A percentile compares a stretch with the other conserved stretches of the same genome.
phyloP scores from a whole-genome alignment of 768 basidiomycete genomes.

The Auriculariales sp. region DNA sequence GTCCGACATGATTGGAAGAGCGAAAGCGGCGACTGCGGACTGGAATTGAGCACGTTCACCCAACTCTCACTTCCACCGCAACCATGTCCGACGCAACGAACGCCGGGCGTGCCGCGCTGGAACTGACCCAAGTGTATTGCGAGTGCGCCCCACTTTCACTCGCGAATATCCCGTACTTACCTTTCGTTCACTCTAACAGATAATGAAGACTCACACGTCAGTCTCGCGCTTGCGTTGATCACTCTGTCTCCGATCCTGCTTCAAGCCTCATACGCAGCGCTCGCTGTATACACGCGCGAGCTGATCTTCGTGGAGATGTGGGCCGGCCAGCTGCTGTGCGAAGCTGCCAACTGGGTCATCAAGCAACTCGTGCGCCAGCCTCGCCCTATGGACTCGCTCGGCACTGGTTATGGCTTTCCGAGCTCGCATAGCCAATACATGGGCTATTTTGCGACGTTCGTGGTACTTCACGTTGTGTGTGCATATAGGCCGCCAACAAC shows the following conservation, averaged over 20 bases:
- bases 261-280: slow-evolving; percentile 65
- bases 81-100: too few relatives aligned
- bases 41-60: too few relatives aligned
- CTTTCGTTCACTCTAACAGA: slow-evolving; percentile 26
- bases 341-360: slow-evolving; percentile 51
- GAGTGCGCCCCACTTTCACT: background rate
- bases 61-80: too few relatives aligned
- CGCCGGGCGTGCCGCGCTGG: background rate
- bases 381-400: slow-evolving; percentile 48
- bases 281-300: slow-evolving; percentile 65
- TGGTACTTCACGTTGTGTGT: slow-evolving; percentile 57
- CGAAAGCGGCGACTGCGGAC: too few relatives aligned
- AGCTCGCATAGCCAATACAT: slow-evolving; percentile 85
- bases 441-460: slow-evolving; percentile 72
- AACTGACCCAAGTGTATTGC: background rate
- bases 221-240: slow-evolving; percentile 42
- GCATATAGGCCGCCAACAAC: slow-evolving; percentile 40
- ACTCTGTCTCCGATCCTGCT: slow-evolving; percentile 58
- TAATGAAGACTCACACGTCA: slow-evolving; percentile 43
- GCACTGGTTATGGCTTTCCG: slow-evolving; percentile 73
- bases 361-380: slow-evolving; percentile 56
- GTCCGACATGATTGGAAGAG: too few relatives aligned
- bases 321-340: slow-evolving; percentile 61
- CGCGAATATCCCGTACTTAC: too few relatives aligned
- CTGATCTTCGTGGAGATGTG: slow-evolving; percentile 73